Percentiles rank a stretch among this genome's conserved stretches.
Evolutionary conservation across 2,329 filamentous ascomycete species (phyloP).

Genomic region (Dactylonectria macrodidyma): DNA sequence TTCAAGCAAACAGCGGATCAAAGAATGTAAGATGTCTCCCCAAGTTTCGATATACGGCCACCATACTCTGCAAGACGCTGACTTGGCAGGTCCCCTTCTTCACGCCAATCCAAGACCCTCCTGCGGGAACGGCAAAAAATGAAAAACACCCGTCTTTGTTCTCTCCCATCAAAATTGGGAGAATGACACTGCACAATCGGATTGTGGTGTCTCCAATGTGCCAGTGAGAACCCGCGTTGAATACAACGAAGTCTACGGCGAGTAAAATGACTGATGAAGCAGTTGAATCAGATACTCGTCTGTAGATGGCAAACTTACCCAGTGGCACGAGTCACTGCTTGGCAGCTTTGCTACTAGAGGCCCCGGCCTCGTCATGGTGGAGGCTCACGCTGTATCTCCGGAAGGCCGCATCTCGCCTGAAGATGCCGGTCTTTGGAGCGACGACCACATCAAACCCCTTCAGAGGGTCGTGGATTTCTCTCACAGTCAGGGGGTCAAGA

Average conservation of each 20-base stretch:
- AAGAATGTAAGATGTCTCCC: neutral
- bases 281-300: neutral
- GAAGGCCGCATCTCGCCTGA: slow-evolving; percentile 67
- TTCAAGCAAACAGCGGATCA: neutral
- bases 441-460: slow-evolving; percentile 75
- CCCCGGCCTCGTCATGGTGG: neutral
- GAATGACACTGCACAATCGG: neutral
- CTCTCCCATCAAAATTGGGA: neutral
- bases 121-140: neutral
- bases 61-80: no score
- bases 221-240: neutral
- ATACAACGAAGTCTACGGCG: neutral
- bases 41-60: no score
- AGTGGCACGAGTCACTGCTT: neutral
- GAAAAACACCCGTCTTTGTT: neutral
- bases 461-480: slow-evolving; percentile 73
- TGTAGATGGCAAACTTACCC: neutral
- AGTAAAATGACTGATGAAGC: neutral
- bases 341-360: neutral
- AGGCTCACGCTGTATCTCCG: neutral
- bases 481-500: slow-evolving; percentile 70
- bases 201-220: neutral
- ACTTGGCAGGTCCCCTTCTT: neutral
- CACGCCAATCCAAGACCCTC: neutral
- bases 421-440: slow-evolving; percentile 78